phyloP scores from a whole-genome alignment of 805 yeast species.

The Wickerhamomyces rabaulensis region DNA sequence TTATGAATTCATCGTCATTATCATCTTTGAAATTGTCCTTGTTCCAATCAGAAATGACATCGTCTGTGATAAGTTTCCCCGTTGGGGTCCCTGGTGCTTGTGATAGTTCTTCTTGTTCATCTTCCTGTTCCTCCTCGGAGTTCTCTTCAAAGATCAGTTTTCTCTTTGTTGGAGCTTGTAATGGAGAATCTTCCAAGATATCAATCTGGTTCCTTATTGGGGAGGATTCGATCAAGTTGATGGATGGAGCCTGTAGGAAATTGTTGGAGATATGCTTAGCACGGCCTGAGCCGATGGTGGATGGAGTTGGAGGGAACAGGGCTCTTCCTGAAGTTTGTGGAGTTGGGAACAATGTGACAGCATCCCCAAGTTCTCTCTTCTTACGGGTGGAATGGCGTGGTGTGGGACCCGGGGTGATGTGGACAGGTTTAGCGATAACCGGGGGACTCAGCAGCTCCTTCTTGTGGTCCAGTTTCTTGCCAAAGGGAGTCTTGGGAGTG shows the following conservation, averaged over 20 bases:
- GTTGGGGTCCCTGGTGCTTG: slow-evolving; percentile 28
- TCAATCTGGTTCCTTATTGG: slow-evolving; percentile 9
- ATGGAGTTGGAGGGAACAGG: slow-evolving; percentile 26
- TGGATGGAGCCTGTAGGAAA: neutral
- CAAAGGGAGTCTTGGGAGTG: slow-evolving; percentile 22
- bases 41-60: slow-evolving; percentile 30
- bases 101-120: slow-evolving; percentile 6
- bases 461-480: slow-evolving; percentile 9
- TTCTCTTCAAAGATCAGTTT: slow-evolving; percentile 15
- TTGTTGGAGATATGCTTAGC: slow-evolving; percentile 8
- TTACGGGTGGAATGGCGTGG: slow-evolving; percentile 16
- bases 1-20: slow-evolving; percentile 17
- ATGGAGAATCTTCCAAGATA: slow-evolving; percentile 7
- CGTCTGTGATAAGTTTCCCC: slow-evolving; percentile 27
- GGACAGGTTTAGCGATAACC: slow-evolving; percentile 4
- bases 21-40: slow-evolving; percentile 15
- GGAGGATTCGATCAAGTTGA: slow-evolving; percentile 3
- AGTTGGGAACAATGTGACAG: slow-evolving; percentile 3
- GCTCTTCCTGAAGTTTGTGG: slow-evolving; percentile 14
- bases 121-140: slow-evolving; percentile 14
- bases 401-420: slow-evolving; percentile 19
- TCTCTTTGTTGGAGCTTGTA: slow-evolving; percentile 18
- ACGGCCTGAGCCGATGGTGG: slow-evolving; percentile 25
- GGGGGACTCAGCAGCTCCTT: slow-evolving; percentile 8
- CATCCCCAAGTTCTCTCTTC: slow-evolving; percentile 13